A percentile compares a stretch with the other conserved stretches of the same genome.
Conservation (phyloP, 2,329 filamentous ascomycete genomes). For the Basipetospora chlamydospora region DNA sequence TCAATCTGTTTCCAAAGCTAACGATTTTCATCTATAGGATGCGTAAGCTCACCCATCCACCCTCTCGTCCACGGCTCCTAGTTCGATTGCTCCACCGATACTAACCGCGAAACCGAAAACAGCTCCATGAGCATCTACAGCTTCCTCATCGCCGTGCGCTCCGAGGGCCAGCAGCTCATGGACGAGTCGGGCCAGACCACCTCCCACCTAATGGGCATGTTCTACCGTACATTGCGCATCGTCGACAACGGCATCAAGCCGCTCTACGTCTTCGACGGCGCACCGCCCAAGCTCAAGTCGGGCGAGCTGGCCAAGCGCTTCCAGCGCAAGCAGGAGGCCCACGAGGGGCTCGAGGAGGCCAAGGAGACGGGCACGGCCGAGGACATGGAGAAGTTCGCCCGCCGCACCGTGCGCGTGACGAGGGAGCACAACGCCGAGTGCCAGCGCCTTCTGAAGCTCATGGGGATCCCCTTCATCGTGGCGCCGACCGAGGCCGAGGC, state of each 20-base stretch:
- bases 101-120: slow-evolving; percentile 1
- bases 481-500: slow-evolving; percentile 96
- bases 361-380: slow-evolving; percentile 94
- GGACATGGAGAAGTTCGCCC: slow-evolving; percentile 95
- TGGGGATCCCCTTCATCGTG: slow-evolving; percentile 92
- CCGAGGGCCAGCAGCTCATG: slow-evolving; percentile 90
- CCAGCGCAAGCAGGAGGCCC: slow-evolving; percentile 85
- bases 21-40: slow-evolving; percentile 26
- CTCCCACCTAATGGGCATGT: slow-evolving; percentile 97
- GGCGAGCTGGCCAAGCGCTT: slow-evolving; percentile 94
- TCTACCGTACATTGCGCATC: slow-evolving; percentile 95
- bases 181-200: slow-evolving; percentile 93
- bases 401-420: slow-evolving; percentile 87
- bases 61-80: no score
- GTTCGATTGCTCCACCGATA: no score
- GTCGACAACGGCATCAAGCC: slow-evolving; percentile 99
- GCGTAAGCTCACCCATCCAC: slow-evolving; percentile 26
- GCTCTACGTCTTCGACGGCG: slow-evolving; percentile 93
- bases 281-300: slow-evolving; percentile 92
- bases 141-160: slow-evolving; percentile 94
- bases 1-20: no score
- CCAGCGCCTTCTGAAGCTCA: slow-evolving; percentile 76
- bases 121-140: slow-evolving; percentile 98
- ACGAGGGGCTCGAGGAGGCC: slow-evolving; percentile 80
- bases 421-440: slow-evolving; percentile 93